Conservation (phyloP, 73 alveolate species). For the Tetrahymena malaccensis region DNA sequence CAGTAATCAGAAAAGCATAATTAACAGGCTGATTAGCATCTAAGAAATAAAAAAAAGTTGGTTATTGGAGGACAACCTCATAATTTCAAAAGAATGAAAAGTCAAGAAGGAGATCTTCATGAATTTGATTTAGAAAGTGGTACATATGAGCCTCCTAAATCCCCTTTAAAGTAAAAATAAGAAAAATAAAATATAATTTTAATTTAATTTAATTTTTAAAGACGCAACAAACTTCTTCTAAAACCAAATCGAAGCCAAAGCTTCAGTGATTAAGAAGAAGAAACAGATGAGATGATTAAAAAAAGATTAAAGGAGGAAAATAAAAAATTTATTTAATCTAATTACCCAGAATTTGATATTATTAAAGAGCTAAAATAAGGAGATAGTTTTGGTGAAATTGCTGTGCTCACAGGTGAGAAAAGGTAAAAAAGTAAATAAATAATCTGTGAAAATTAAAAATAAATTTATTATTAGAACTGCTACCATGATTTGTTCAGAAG, state of each 20-base stretch:
- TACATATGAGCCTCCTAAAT: not conserved
- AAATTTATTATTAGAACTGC: not conserved
- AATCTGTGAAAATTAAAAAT: not conserved
- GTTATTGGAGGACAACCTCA: not conserved
- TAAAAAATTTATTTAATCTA: not conserved
- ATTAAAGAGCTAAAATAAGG: not conserved
- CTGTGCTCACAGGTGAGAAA: not conserved
- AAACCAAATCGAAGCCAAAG: not conserved
- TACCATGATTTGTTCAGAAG: not conserved
- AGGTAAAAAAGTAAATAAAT: not conserved
- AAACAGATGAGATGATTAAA: not conserved
- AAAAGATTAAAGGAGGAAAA: not conserved
- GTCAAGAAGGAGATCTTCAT: not conserved
- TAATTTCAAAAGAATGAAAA: not conserved
- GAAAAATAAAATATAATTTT: not conserved
- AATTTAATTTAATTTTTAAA: not conserved
- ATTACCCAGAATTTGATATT: not conserved
- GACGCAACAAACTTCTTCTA: not conserved
- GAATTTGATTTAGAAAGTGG: not conserved
- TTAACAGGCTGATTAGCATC: not conserved
- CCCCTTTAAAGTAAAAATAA: not conserved
- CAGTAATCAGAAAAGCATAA: not conserved
- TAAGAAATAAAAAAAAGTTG: not conserved
- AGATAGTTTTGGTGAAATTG: not conserved
- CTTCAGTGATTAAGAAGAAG: not conserved